Conservation (phyloP, 768 basidiomycete genomes). For the Pleurotus giganteus region DNA sequence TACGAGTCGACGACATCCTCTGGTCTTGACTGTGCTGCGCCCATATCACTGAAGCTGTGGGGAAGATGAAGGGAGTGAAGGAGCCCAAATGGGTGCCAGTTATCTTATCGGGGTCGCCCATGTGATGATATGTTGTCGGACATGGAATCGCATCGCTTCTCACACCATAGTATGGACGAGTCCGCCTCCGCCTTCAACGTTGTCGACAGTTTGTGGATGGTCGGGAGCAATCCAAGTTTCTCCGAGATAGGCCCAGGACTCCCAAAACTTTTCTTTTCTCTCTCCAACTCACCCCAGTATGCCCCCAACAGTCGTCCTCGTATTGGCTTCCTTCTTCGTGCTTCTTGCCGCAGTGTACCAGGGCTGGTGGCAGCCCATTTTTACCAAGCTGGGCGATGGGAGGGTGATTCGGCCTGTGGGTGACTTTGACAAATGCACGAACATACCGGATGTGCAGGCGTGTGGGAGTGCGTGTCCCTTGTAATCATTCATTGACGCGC, state of each 20-base stretch:
- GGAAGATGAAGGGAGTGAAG: slow-evolving; percentile 9
- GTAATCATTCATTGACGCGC: neutral
- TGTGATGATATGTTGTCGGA: too few species aligned
- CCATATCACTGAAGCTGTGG: slow-evolving; percentile 11
- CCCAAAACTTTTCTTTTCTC: neutral
- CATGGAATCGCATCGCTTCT: too few species aligned
- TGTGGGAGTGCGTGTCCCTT: slow-evolving; percentile 54
- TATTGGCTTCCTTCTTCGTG: slow-evolving; percentile 19
- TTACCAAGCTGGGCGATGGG: slow-evolving; percentile 41
- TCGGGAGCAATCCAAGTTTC: neutral
- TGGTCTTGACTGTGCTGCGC: slow-evolving; percentile 14
- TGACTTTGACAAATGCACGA: slow-evolving; percentile 42
- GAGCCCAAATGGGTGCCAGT: neutral
- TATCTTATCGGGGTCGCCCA: too few species aligned
- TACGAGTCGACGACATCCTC: slow-evolving; percentile 4
- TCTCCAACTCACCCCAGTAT: slow-evolving; percentile 2
- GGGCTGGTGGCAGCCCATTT: slow-evolving; percentile 42
- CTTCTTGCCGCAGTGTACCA: slow-evolving; percentile 44
- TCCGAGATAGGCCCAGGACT: neutral
- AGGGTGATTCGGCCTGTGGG: slow-evolving; percentile 44
- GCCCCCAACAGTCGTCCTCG: slow-evolving; percentile 6
- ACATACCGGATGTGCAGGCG: slow-evolving; percentile 53
- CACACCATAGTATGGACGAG: too few species aligned
- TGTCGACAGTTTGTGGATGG: too few species aligned
- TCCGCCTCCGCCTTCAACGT: too few species aligned